These are phyloP conservation scores for Schizonepeta tenuifolia DNA, from an alignment of 257 asterid genomes.

Conservation along the genomic window DNA sequence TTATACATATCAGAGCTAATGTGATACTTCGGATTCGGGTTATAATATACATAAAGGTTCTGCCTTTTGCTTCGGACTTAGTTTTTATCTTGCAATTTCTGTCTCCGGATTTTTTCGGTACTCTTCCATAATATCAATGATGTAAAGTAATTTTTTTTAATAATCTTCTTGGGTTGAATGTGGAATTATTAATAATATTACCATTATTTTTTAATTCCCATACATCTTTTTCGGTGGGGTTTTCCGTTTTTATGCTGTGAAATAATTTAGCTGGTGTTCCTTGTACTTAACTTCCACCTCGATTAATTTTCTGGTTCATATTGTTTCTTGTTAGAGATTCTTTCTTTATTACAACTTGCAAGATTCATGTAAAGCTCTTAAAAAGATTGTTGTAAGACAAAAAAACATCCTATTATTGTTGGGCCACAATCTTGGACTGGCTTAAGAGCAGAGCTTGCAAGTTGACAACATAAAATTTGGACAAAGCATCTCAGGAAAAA, in stretches of 20 bases:
- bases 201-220: not conserved
- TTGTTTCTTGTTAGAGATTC: not conserved
- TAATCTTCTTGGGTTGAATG: not conserved
- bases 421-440: conserved; percentile 23
- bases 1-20: conserved; percentile 14
- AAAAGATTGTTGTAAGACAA: not conserved
- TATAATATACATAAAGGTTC: not conserved
- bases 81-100: not conserved
- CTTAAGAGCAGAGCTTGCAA: conserved; percentile 13
- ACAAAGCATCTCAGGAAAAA: conserved; percentile 20
- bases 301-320: conserved; percentile 13
- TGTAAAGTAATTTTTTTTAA: not conserved
- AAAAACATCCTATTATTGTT: not conserved
- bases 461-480: conserved; percentile 10
- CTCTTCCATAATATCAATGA: conserved; percentile 2
- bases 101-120: not conserved
- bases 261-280: conserved; percentile 14
- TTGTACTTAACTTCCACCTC: conserved; percentile 17
- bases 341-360: conserved; percentile 9
- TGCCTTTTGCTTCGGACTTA: not conserved
- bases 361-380: conserved; percentile 16
- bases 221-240: not conserved
- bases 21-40: conserved; percentile 11
- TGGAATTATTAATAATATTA: not conserved
- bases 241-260: not conserved